Evolutionary conservation across 2,329 filamentous ascomycete genomes (phyloP), one percentile per base, ranked within the genome.

Genomic region (Aspergillus glaucus): DNA sequence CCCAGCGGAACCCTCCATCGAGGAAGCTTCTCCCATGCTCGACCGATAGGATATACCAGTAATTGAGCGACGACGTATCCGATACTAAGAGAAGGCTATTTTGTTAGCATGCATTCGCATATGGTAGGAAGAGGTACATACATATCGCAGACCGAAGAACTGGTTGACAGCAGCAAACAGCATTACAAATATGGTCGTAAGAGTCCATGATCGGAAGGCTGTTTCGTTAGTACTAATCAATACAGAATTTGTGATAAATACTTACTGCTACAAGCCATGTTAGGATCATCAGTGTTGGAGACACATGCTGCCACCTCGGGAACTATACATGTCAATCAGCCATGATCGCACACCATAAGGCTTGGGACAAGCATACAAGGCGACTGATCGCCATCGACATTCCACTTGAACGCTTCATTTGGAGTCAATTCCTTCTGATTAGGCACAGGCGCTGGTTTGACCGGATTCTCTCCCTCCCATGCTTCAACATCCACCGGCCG

Each of bases 241-340:
- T 6, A 7, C 0, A 8, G 9, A 21, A 5, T 4, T 15, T n/a
- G 1, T n/a, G 4, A 6, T 2, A 4, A 12, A 3, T 15, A 49
- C 54, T 52, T 24, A 67, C 64, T 68, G 36, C 58, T 68, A 54
- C 65, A 68, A 2, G 58, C 53, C 10, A 62, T 56, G 6, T 39
- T 63, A 6, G 65, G 60, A 34, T 65, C 63, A 50, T 67, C 64
- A 15, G 62, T 68, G 39, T 68, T 68, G 1, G 61, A 53, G 1
- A 68, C 65, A 55, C 66, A 68, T 30, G 66, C 62, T 10, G 66
- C 66, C 26, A 69, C 65, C 48, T 69, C 66, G 8, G 66, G 65
- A 44, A 69, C 65, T 68, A 44, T 24, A 4, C 15, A 32, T 14
- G 24, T 55, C 19, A 52, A 17, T 48, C 10, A 37, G n/a, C 30